Evolutionary conservation across 768 basidiomycete species (phyloP).

Genomic region (Boletus rufocinnamomeus): DNA sequence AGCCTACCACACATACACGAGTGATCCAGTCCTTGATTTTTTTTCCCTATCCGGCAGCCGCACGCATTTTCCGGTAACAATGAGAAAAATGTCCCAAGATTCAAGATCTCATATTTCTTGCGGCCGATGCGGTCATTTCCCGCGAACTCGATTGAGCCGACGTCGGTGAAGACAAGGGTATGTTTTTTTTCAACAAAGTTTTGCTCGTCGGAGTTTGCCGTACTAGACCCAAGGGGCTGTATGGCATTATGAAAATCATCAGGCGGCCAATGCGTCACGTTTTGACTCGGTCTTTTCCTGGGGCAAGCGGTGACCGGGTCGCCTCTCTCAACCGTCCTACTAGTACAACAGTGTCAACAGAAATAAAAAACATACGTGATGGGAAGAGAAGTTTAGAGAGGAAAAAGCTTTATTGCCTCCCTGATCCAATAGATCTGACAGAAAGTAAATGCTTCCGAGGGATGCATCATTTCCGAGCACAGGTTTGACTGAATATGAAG

Average conservation of each 20-base stretch:
- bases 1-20: background rate
- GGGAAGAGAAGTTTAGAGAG: conserved; percentile 3
- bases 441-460: conserved; percentile 12
- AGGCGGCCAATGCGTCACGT: background rate
- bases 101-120: conserved; percentile 2
- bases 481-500: conserved; percentile 29
- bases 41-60: background rate
- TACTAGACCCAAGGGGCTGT: background rate
- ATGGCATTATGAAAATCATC: conserved; percentile 13
- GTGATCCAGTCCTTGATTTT: background rate
- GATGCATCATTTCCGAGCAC: conserved; percentile 29
- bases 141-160: background rate
- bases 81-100: background rate
- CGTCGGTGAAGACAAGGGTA: background rate
- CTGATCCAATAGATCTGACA: conserved; percentile 18
- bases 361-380: conserved; percentile 11
- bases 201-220: conserved; percentile 11
- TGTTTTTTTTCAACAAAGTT: background rate
- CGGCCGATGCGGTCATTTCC: background rate
- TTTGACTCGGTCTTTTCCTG: background rate
- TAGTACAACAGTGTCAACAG: background rate
- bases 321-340: background rate
- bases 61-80: background rate
- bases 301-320: conserved; percentile 1
- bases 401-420: conserved; percentile 8